Evolutionary conservation across 768 basidiomycete genomes (phyloP).

Genomic region (Solioccasus polychromus): DNA sequence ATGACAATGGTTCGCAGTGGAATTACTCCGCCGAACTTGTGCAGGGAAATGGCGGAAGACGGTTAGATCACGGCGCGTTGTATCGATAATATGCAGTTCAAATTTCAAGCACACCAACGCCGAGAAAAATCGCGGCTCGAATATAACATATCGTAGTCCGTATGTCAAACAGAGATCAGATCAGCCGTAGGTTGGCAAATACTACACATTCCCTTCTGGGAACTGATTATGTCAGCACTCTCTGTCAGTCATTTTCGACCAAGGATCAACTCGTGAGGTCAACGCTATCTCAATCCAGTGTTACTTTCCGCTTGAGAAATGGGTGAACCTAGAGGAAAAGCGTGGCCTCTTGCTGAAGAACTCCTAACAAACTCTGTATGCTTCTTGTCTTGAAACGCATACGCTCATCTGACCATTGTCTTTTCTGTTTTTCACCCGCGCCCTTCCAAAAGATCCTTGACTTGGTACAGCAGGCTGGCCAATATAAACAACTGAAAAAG

Average conservation of each 20-base stretch:
- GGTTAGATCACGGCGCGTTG: no score
- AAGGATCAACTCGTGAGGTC: slow-evolving; percentile 92
- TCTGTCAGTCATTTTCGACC: slow-evolving; percentile 58
- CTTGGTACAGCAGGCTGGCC: slow-evolving; percentile 90
- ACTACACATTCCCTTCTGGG: slow-evolving; percentile 5
- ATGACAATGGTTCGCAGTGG: no score
- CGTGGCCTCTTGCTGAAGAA: slow-evolving; percentile 86
- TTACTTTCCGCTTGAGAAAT: slow-evolving; percentile 35
- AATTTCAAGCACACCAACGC: no score
- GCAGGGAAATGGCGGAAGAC: no score
- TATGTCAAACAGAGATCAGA: no score
- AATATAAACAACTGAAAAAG: slow-evolving; percentile 98
- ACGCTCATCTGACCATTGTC: neutral
- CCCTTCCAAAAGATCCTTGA: slow-evolving; percentile 76
- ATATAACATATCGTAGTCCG: no score
- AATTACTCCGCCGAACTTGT: no score
- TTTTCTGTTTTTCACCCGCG: neutral
- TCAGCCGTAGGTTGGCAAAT: no score
- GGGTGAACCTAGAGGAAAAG: slow-evolving; percentile 72
- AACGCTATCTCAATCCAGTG: slow-evolving; percentile 15
- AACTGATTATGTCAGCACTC: slow-evolving; percentile 17
- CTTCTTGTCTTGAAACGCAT: slow-evolving; percentile 8
- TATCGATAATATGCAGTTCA: no score
- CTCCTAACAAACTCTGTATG: slow-evolving; percentile 86
- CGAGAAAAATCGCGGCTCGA: no score